These are phyloP conservation scores for Dryas drummondii DNA, from an alignment of 306 rosid species.

Conservation along the genomic window DNA sequence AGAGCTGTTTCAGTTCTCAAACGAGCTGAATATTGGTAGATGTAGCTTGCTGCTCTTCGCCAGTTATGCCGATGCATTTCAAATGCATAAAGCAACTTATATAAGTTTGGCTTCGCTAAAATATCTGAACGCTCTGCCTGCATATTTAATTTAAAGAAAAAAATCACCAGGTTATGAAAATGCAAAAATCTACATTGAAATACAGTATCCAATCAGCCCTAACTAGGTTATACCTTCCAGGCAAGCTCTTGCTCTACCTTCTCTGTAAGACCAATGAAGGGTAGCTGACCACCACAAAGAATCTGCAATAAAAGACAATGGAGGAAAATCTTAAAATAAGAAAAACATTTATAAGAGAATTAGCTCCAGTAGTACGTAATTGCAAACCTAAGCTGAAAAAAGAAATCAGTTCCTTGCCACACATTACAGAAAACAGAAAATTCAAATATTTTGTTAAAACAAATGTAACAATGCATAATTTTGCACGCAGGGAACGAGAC, in stretches of 20 bases:
- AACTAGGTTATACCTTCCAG: constrained; percentile 68
- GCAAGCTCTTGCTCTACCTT: constrained; percentile 98
- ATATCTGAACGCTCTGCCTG: constrained; percentile 92
- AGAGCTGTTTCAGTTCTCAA: constrained; percentile 61
- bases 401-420: neutral
- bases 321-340: neutral
- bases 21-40: constrained; percentile 76
- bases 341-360: constrained; percentile 8
- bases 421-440: neutral
- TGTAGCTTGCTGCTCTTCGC: constrained; percentile 83
- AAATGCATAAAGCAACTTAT: constrained; percentile 89
- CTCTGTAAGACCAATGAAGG: constrained; percentile 84
- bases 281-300: constrained; percentile 84
- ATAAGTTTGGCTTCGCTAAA: constrained; percentile 81
- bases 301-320: constrained; percentile 45
- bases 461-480: neutral
- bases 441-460: neutral
- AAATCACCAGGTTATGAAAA: constrained; percentile 19
- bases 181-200: constrained; percentile 19
- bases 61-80: constrained; percentile 88
- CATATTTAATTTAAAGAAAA: constrained; percentile 20
- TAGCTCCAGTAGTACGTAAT: neutral
- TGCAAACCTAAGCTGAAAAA: neutral
- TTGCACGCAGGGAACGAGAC: neutral
- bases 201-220: constrained; percentile 19